Evolutionary conservation across 78 protist species (phyloP).

Genomic region (Tieghemostelium lacteum): DNA sequence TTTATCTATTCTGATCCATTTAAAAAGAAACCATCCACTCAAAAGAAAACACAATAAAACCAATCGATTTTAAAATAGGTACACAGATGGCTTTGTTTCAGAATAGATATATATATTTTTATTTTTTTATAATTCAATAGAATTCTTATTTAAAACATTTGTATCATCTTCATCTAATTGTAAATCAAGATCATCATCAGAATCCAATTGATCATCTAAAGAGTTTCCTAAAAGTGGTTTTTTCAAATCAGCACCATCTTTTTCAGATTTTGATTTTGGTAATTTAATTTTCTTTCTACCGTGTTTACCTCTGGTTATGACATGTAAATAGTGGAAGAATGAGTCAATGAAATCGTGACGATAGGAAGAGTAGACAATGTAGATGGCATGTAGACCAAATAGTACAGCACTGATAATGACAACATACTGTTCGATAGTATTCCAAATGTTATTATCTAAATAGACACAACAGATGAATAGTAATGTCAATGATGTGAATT

Average conservation of each 20-base stretch:
- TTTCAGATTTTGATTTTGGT: too few species aligned
- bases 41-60: too few species aligned
- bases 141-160: too few species aligned
- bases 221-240: too few species aligned
- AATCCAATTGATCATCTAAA: too few species aligned
- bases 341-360: constrained; percentile 7
- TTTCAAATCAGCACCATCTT: too few species aligned
- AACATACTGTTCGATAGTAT: constrained; percentile 18
- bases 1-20: constrained; percentile 62
- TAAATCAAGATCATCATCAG: too few species aligned
- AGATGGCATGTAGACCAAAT: background rate
- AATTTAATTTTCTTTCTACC: constrained; percentile 28
- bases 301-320: background rate
- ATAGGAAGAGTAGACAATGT: constrained; percentile 2
- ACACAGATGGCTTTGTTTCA: too few species aligned
- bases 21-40: background rate
- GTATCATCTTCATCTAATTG: too few species aligned
- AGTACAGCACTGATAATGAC: constrained; percentile 12
- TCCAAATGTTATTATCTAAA: constrained; percentile 5
- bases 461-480: constrained; percentile 33
- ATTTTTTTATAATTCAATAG: too few species aligned
- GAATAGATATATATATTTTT: too few species aligned
- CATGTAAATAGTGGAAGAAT: background rate
- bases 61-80: too few species aligned
- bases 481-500: constrained; percentile 18